Evolutionary conservation across 164 flowering plant species (phyloP).

Genomic region (Tetracentron sinense): DNA sequence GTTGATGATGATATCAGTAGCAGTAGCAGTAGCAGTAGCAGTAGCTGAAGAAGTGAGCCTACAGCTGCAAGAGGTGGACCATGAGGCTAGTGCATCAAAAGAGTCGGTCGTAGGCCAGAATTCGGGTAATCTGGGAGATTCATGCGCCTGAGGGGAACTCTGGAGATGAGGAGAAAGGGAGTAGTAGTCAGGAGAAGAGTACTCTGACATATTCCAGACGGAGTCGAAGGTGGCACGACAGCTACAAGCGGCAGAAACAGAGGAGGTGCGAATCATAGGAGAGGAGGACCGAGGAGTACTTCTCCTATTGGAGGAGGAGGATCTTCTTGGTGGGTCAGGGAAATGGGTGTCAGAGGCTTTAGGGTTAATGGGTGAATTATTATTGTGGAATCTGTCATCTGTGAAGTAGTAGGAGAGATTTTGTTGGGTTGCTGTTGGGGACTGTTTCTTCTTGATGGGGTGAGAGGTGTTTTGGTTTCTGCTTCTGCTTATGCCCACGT

Average conservation of each 20-base stretch:
- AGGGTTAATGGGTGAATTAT: conserved; percentile 22
- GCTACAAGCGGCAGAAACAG: conserved; percentile 29
- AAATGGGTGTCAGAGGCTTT: conserved; percentile 25
- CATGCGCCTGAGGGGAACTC: conserved; percentile 17
- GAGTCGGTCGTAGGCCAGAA: conserved; percentile 16
- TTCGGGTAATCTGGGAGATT: not conserved
- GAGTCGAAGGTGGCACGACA: conserved; percentile 26
- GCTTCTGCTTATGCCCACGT: conserved; percentile 36
- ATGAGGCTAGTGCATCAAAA: conserved; percentile 20
- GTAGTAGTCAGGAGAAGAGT: conserved; percentile 13
- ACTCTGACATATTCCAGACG: too few species aligned
- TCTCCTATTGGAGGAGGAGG: conserved; percentile 28
- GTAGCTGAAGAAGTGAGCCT: conserved; percentile 2
- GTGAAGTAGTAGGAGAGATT: conserved; percentile 61
- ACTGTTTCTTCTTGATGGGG: conserved; percentile 25
- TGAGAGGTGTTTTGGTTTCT: conserved; percentile 21
- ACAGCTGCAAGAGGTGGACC: conserved; percentile 23
- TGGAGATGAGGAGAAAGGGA: conserved; percentile 14
- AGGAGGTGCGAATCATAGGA: conserved; percentile 23
- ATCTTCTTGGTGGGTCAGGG: conserved; percentile 40
- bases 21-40: conserved; percentile 2
- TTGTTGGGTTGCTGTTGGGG: conserved; percentile 18
- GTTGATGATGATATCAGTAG: conserved; percentile 20
- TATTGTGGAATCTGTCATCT: conserved; percentile 5
- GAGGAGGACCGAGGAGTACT: conserved; percentile 4